Evolutionary conservation across 805 yeast species (phyloP), one percentile per base, ranked within the genome.

Genomic region (Komagataella ulmi): DNA sequence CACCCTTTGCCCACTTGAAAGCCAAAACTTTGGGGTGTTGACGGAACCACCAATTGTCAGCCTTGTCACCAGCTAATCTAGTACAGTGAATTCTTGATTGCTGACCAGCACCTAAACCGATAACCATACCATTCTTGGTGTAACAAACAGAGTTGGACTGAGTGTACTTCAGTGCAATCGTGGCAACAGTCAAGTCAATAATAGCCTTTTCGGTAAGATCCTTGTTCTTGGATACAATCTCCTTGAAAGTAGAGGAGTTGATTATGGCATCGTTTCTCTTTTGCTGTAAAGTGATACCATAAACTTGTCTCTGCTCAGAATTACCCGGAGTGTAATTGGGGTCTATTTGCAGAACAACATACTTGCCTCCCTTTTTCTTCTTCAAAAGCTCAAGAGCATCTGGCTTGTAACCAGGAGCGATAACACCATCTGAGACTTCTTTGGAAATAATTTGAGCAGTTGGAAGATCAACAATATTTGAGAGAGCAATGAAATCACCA

Each of bases 41-140:
- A 77, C 99, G 85, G 65, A 93, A 79, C 99, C 99, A 93, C 98
- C 98, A 93, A 80, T 90, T 90, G 70, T 93, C 97, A 58, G 98
- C 97, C 77, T 93, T 93, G 65, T 93, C 99, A 68, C 99, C 99
- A 50, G 99, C 99, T 61, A 93, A 80, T 75, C 99, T 85, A 49
- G 99, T 93, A 75, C 99, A 93, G 76, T 93, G 99, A 65, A 93
- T 93, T 74, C 99, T 83, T 52, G 97, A 89, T 75, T 93, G 99
- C 77, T 93, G 99, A 59, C 99, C 99, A 54, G 99, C 99, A 65
- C 99, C 99, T 61, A 93, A 79, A 58, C 99, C 99, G 63, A 93
- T 81, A 55, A 93, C 96, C 99, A 93, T 93, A 76, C 99, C 99
- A 69, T 90, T 87, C 74, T 90, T 93, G 61, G 97, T 97, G 70